Base-by-base conservation (phyloP, 192 early-diverging fungal species). In the Powellomyces hirtus region DNA sequence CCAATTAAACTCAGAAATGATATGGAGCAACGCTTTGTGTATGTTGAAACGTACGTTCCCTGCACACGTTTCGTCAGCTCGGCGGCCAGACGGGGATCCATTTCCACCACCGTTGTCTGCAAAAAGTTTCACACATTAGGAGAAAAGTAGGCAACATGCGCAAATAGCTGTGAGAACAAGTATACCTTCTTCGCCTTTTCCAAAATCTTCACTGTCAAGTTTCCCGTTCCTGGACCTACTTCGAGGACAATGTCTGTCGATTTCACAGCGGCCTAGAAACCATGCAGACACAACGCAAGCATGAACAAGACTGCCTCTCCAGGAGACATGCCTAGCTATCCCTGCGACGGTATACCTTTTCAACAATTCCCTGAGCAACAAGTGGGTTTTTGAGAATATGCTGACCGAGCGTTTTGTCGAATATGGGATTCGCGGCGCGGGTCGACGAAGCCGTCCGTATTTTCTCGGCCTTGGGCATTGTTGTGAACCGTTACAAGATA, bases 371-470 rank as follows among this genome's bases (percentile, higher is more conserved):
- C 75, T 94, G 89, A 44, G 94, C 94, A 1, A 99, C 93, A 20
- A 99, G 80, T 38, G 97, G 97, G 80, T 99, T 99, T 75, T 95
- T 97, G 40, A 99, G 81, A 73, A 99, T 99, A 71, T 99, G 97
- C 79, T 99, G 96, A 65, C 96, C 95, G 22, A 98, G 86, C 56
- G 90, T 89, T 79, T 99, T 99, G 86, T 98, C 94, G 80, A 96
- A 96, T 59, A 97, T 76, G 31, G 96, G 95, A 4, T 92, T 92
- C 3, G 72, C 72, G 0, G 72, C 70, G 14, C 70, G 61, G 6
- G 49, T 58, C 7, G 61, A 18, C 22, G 53, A 27, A 6, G 38
- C 62, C 49, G 52, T 44, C 1, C 56, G 50, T 3, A 20, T 22
- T 38, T 72, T 72, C 27, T 65, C 70, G 5, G 38, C 53, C 53